Percentiles rank a stretch among this genome's conserved stretches.
Evolutionary conservation across 129 eudicot species (phyloP).

Genomic region (Flaveria robusta): DNA sequence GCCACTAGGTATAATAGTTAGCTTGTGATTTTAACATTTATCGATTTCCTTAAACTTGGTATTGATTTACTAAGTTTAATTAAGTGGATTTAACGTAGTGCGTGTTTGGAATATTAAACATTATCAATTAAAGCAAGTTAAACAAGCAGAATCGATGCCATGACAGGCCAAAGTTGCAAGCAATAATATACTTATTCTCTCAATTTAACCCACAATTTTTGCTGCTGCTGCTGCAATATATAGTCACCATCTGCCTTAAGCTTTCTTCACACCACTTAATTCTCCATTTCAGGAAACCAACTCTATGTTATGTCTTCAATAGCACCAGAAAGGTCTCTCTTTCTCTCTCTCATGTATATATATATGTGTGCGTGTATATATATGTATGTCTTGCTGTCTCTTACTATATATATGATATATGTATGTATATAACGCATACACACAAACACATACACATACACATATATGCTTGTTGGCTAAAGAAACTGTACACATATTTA

Average conservation of each 20-base stretch:
- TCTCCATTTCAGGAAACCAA: not conserved
- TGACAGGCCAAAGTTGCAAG: conserved; percentile 7
- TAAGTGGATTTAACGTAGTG: too few species aligned
- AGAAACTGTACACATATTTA: too few species aligned
- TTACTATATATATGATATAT: not conserved
- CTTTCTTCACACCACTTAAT: not conserved
- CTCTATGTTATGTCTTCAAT: not conserved
- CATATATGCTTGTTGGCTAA: too few species aligned
- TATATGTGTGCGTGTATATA: too few species aligned
- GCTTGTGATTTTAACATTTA: too few species aligned
- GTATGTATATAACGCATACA: too few species aligned
- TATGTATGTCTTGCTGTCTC: not conserved
- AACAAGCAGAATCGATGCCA: not conserved
- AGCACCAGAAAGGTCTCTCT: conserved; percentile 14
- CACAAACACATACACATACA: too few species aligned
- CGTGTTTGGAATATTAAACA: not conserved
- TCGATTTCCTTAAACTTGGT: too few species aligned
- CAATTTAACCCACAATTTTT: not conserved
- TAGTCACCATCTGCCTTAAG: not conserved
- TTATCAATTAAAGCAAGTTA: not conserved
- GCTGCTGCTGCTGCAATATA: not conserved
- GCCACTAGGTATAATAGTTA: too few species aligned
- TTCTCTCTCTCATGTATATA: not conserved
- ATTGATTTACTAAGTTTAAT: too few species aligned
- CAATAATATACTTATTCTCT: conserved; percentile 13